A percentile compares a stretch with the other conserved stretches of the same genome.
Conservation (phyloP, 148 eudicot species). For the Arctostaphylos glauca region DNA sequence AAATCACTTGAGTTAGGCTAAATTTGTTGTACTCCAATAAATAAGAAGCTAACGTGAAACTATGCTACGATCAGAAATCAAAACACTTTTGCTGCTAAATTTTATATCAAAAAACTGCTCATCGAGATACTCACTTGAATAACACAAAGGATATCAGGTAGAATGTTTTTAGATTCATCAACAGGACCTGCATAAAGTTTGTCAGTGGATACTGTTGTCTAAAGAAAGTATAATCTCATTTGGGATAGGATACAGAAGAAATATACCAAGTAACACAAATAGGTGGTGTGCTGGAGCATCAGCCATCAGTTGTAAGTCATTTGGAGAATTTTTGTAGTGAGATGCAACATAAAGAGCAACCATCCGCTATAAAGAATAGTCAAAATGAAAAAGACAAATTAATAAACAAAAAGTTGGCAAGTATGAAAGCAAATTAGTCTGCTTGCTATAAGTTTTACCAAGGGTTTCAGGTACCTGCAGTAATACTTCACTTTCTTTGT, state of each 20-base stretch:
- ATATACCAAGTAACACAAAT: slow-evolving; percentile 89
- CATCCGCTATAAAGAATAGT: slow-evolving; percentile 65
- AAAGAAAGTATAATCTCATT: background rate
- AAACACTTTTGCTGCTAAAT: background rate
- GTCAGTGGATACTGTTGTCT: background rate
- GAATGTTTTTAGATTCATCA: slow-evolving; percentile 70
- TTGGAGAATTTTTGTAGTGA: slow-evolving; percentile 94
- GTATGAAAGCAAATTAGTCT: background rate
- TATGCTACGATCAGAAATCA: background rate
- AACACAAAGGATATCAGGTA: slow-evolving; percentile 92
- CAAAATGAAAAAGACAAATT: background rate
- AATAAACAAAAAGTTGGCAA: background rate
- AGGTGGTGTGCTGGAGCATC: slow-evolving; percentile 99
- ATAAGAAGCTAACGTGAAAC: background rate
- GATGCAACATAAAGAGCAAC: slow-evolving; percentile 94
- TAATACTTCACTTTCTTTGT: slow-evolving; percentile 82
- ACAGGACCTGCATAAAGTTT: slow-evolving; percentile 66
- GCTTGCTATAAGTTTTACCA: background rate
- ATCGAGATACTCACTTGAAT: slow-evolving; percentile 55
- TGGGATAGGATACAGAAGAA: background rate
- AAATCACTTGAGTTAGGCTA: background rate
- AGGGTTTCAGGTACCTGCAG: slow-evolving; percentile 56
- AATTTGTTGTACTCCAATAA: background rate
- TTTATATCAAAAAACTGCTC: background rate
- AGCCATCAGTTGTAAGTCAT: slow-evolving; percentile 90